A percentile compares a stretch with the other conserved stretches of the same genome.
phyloP scores from a whole-genome alignment of 768 basidiomycete species.

The Suillus plorans region DNA sequence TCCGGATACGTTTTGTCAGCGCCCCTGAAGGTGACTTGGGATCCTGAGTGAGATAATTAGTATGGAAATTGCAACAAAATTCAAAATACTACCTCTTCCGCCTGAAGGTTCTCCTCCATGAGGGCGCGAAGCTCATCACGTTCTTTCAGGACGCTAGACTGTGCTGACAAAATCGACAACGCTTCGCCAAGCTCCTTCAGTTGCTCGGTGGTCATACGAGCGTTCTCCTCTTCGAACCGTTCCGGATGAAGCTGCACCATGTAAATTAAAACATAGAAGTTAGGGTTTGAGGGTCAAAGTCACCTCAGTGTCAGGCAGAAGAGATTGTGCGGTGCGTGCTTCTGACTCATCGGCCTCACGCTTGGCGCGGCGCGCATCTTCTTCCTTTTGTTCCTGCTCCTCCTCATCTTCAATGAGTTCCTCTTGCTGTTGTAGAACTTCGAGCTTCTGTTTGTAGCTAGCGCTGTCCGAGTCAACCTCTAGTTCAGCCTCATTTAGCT shows the following conservation, averaged over 20 bases:
- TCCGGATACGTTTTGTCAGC: conserved; percentile 93
- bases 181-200: conserved; percentile 93
- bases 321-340: conserved; percentile 72
- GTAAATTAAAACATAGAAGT: conserved; percentile 1
- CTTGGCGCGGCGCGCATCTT: conserved; percentile 84
- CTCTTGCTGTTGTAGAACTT: conserved; percentile 96
- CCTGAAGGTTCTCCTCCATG: conserved; percentile 92
- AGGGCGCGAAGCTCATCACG: conserved; percentile 85
- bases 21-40: conserved; percentile 80
- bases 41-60: conserved; percentile 43
- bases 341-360: conserved; percentile 81
- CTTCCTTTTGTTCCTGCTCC: conserved; percentile 96
- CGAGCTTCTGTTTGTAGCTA: conserved; percentile 97
- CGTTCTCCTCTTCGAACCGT: conserved; percentile 58
- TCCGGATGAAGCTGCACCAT: conserved; percentile 60
- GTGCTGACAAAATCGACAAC: conserved; percentile 85
- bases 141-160: conserved; percentile 94
- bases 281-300: background rate
- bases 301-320: conserved; percentile 89
- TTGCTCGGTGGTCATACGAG: conserved; percentile 97
- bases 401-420: conserved; percentile 99
- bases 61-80: conserved; percentile 4
- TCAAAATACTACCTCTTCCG: conserved; percentile 65
- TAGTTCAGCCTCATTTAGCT: conserved; percentile 97
- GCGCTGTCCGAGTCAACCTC: conserved; percentile 93